These are phyloP conservation scores for Monosporascus sp. DNA, from an alignment of 2,329 filamentous ascomycete species.

Conservation along the genomic window DNA sequence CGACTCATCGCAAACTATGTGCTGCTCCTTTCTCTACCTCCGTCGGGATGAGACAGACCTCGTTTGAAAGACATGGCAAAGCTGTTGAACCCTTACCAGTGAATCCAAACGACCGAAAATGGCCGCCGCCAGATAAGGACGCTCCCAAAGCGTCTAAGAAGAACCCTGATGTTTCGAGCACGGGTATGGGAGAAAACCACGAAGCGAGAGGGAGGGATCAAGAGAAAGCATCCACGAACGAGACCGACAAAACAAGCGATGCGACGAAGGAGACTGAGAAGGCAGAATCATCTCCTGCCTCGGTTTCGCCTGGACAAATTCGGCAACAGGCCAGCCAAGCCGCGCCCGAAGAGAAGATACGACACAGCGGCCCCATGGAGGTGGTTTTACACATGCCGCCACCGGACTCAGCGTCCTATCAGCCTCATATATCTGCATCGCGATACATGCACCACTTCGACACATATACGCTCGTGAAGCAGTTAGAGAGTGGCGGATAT, in stretches of 20 bases:
- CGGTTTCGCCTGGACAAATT: slow-evolving; percentile 15
- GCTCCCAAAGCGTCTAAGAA: slow-evolving; percentile 10
- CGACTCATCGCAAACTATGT: slow-evolving; percentile 20
- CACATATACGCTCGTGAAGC: slow-evolving; percentile 81
- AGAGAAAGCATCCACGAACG: slow-evolving; percentile 3
- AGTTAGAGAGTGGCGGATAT: slow-evolving; percentile 69
- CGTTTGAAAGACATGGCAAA: slow-evolving; percentile 55
- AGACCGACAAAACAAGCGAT: slow-evolving; percentile 1
- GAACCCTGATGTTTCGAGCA: neutral
- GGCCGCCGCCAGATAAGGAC: slow-evolving; percentile 15
- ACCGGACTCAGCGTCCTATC: slow-evolving; percentile 18
- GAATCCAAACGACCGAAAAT: slow-evolving; percentile 22
- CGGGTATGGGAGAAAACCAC: neutral
- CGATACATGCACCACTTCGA: slow-evolving; percentile 96
- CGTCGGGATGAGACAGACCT: slow-evolving; percentile 32
- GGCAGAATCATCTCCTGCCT: neutral
- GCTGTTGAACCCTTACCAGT: slow-evolving; percentile 49
- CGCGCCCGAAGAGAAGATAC: slow-evolving; percentile 33
- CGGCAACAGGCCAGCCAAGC: slow-evolving; percentile 20
- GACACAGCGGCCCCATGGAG: slow-evolving; percentile 42
- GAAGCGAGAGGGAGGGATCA: neutral
- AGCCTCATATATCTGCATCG: slow-evolving; percentile 63
- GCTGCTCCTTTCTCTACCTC: slow-evolving; percentile 33
- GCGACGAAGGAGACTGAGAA: slow-evolving; percentile 4
- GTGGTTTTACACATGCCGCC: slow-evolving; percentile 39